Base-by-base conservation (phyloP, 164 flowering plant genomes). In the Chloranthus sessilifolius region DNA sequence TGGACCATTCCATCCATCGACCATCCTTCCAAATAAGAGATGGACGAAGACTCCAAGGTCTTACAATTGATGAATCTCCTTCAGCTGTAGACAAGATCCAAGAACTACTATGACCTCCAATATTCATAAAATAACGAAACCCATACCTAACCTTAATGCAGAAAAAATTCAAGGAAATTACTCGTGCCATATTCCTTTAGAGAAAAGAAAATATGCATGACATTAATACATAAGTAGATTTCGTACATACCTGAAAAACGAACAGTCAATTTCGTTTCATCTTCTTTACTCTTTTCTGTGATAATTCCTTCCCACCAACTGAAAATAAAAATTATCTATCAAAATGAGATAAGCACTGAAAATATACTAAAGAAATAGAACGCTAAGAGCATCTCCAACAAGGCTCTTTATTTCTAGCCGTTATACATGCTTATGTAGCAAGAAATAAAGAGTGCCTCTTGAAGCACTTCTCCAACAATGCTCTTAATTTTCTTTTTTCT, bases 241-340 rank as follows among this genome's bases (percentile, higher is more conserved):
- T 7, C 14, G 31, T 16, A 21, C 27, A 34, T 63, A 84, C 99
- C 99, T 71, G 85, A 75, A 67, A 92, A 78, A 24, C 73, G 77
- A 52, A 92, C 77, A 21, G 77, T 78, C 22, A 84, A 49, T 26
- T 75, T 63, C 28, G 82, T 75, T 50, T 71, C 85, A 68, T 89
- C 96, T 53, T 77, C 85, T 50, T 70, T 68, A 59, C 61, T 65
- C 70, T 75, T 84, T 54, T 84, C 97, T 8, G 70, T 66, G 12
- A 94, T 67, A 55, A 81, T 64, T 54, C 96, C 97, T 75, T 87
- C 97, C 73, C 83, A 58, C 99, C 99, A 89, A 64, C 99, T 92
- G 80, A 39, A 63, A 53, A 44, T 59, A 27, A 53, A 50, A 55
- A 28, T 5, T 26, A n/a, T n/a, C n/a, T n/a, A n/a, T n/a, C n/a